phyloP scores from a whole-genome alignment of 352 stramenopile species.

The Globisporangium nagaii region DNA sequence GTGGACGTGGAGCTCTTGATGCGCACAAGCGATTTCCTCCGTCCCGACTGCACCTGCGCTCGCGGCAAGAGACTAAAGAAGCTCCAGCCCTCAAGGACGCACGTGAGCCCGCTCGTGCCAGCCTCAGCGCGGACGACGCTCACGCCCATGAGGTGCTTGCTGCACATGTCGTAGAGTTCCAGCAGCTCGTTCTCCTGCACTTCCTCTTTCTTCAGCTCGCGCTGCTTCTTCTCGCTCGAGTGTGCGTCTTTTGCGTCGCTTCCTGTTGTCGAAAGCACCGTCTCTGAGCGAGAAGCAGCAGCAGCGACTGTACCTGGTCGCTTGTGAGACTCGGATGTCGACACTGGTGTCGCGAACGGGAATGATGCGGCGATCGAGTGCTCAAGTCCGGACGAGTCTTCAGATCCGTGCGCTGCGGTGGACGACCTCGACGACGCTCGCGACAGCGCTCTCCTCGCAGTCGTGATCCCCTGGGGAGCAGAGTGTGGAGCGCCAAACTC shows the following conservation, averaged over 20 bases:
- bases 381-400: conserved; percentile 3
- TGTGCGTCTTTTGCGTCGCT: not conserved
- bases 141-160: conserved; percentile 41
- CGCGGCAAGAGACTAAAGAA: conserved; percentile 55
- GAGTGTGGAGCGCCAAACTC: conserved; percentile 39
- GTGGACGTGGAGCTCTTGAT: conserved; percentile 27
- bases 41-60: conserved; percentile 15
- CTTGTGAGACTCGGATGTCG: conserved; percentile 11
- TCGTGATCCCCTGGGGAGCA: not conserved
- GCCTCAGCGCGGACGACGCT: conserved; percentile 52
- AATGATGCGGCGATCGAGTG: conserved; percentile 13
- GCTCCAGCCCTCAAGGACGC: conserved; percentile 60
- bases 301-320: not conserved
- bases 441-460: conserved; percentile 3
- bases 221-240: not conserved
- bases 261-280: not conserved
- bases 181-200: conserved; percentile 40
- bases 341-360: conserved; percentile 15
- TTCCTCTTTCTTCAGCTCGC: conserved; percentile 22
- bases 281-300: not conserved
- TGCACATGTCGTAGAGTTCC: conserved; percentile 52
- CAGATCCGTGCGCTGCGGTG: not conserved
- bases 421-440: conserved; percentile 10
- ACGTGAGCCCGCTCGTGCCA: conserved; percentile 54
- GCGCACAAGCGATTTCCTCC: conserved; percentile 26